Conservation (phyloP, 768 basidiomycete species). For the Pisolithus albus region DNA sequence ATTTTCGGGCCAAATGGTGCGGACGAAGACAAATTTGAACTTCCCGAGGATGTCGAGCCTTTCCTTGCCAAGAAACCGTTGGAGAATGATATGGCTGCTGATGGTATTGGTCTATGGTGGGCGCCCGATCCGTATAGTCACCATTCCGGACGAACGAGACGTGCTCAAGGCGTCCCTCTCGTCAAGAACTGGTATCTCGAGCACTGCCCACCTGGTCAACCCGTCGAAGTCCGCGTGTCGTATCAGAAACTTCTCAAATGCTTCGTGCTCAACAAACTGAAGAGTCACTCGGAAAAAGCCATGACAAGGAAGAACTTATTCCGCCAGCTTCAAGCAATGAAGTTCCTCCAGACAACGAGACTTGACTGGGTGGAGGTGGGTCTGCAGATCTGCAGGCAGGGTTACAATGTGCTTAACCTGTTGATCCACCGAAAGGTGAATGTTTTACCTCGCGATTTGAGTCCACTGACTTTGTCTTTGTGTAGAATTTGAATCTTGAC, state of each 20-base stretch:
- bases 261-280: slow-evolving; percentile 91
- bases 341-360: slow-evolving; percentile 98
- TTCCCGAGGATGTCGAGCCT: slow-evolving; percentile 70
- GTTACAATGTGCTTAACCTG: slow-evolving; percentile 98
- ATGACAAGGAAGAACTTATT: slow-evolving; percentile 99
- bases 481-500: slow-evolving; percentile 72
- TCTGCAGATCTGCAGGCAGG: slow-evolving; percentile 95
- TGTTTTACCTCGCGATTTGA: not conserved
- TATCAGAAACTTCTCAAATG: slow-evolving; percentile 97
- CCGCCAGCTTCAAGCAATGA: slow-evolving; percentile 91
- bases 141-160: slow-evolving; percentile 77
- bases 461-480: not conserved
- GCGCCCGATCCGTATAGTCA: slow-evolving; percentile 93
- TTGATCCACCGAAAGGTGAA: slow-evolving; percentile 93
- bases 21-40: slow-evolving; percentile 82
- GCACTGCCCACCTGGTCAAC: slow-evolving; percentile 92
- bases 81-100: slow-evolving; percentile 88
- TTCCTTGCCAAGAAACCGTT: slow-evolving; percentile 76
- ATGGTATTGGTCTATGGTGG: slow-evolving; percentile 98
- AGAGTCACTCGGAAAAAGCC: slow-evolving; percentile 84
- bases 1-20: no score
- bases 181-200: slow-evolving; percentile 99
- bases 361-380: slow-evolving; percentile 99
- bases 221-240: slow-evolving; percentile 97
- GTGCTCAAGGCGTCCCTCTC: slow-evolving; percentile 91